Evolutionary conservation across 108 stramenopile genomes (phyloP).

Genomic region (Fragilaria crotonensis): DNA sequence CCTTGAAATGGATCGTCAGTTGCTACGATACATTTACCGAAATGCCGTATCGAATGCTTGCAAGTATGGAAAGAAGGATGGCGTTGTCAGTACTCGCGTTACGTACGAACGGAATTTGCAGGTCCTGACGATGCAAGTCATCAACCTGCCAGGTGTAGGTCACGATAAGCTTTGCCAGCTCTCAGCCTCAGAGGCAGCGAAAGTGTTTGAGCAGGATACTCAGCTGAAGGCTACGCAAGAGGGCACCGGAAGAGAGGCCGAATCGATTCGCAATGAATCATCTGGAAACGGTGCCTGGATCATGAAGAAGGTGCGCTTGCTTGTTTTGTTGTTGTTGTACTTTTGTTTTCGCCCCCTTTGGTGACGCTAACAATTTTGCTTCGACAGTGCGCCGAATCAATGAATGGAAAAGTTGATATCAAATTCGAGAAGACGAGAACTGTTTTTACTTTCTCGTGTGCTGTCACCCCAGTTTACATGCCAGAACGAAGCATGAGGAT

Average conservation of each 20-base stretch:
- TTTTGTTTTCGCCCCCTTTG: slow-evolving; percentile 11
- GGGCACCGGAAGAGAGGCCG: slow-evolving; percentile 2
- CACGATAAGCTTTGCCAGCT: slow-evolving; percentile 44
- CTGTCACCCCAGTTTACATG: slow-evolving; percentile 3
- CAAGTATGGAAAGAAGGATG: slow-evolving; percentile 60
- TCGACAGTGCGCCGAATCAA: slow-evolving; percentile 51
- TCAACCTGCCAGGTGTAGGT: slow-evolving; percentile 51
- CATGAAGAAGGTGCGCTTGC: slow-evolving; percentile 27
- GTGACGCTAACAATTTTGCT: background rate
- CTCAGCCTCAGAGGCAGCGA: slow-evolving; percentile 19
- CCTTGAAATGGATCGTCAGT: slow-evolving; percentile 36
- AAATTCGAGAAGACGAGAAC: slow-evolving; percentile 43
- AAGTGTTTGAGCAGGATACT: slow-evolving; percentile 45
- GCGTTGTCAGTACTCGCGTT: slow-evolving; percentile 36
- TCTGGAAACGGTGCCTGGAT: slow-evolving; percentile 78
- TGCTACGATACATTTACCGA: slow-evolving; percentile 59
- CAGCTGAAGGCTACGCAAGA: background rate
- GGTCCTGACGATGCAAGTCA: slow-evolving; percentile 39
- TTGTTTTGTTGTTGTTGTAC: background rate
- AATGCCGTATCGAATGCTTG: slow-evolving; percentile 71
- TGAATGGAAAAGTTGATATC: slow-evolving; percentile 47
- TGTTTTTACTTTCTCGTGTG: slow-evolving; percentile 31
- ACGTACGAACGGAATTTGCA: slow-evolving; percentile 17
- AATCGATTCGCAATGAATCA: slow-evolving; percentile 8
- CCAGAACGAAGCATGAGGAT: background rate